Percentiles rank a stretch among this genome's conserved stretches.
These are phyloP conservation scores for Xylariales sp. DNA, from an alignment of 2,329 filamentous ascomycete genomes.

Conservation along the genomic window DNA sequence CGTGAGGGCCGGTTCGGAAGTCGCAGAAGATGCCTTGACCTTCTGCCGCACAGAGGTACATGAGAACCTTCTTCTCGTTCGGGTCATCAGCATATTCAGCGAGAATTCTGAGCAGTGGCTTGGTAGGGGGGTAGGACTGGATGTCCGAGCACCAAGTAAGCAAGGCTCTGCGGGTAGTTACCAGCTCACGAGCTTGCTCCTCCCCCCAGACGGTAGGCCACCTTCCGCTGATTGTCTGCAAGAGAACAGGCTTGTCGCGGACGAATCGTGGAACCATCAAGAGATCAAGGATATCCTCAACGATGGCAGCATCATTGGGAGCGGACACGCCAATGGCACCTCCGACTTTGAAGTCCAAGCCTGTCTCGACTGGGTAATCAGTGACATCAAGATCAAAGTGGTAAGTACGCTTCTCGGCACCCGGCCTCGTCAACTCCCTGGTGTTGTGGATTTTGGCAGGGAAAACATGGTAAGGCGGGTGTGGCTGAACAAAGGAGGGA, in stretches of 20 bases:
- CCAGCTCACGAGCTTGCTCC: constrained; percentile 76
- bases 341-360: constrained; percentile 91
- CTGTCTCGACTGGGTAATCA: constrained; percentile 81
- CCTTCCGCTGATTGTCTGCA: constrained; percentile 75
- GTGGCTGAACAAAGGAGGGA: constrained; percentile 86
- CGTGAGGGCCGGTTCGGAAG: constrained; percentile 81
- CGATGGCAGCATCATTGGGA: constrained; percentile 71
- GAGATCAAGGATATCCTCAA: constrained; percentile 80
- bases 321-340: constrained; percentile 92
- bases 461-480: constrained; percentile 88
- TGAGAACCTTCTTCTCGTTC: constrained; percentile 84
- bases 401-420: constrained; percentile 94
- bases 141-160: constrained; percentile 94
- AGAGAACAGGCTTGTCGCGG: constrained; percentile 75
- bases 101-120: constrained; percentile 77
- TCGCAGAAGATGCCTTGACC: constrained; percentile 93
- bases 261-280: constrained; percentile 77
- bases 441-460: constrained; percentile 82
- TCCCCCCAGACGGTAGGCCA: constrained; percentile 99
- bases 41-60: constrained; percentile 82
- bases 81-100: constrained; percentile 77
- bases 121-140: constrained; percentile 87
- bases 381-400: constrained; percentile 97
- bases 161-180: constrained; percentile 87
- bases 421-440: constrained; percentile 79